A percentile compares a stretch with the other conserved stretches of the same genome.
Conservation (phyloP, 805 yeast species). For the Wickerhamomyces chaumierensis region DNA sequence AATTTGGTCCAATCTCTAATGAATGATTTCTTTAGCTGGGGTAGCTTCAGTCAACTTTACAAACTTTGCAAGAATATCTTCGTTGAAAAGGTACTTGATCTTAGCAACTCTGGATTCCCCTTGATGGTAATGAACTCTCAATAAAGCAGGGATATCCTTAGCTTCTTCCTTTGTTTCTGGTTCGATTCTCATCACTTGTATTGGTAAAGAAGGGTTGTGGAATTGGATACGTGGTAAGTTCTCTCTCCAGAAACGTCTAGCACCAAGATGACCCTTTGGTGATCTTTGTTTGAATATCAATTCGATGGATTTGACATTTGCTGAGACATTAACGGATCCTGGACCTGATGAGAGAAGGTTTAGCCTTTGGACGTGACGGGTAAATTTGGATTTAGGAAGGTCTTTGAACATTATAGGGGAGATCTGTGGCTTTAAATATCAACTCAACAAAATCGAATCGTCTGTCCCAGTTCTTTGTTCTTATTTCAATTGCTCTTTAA, state of each 20-base stretch:
- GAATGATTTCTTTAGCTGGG: no score
- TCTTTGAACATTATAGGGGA: no score
- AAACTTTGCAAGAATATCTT: conserved; percentile 46
- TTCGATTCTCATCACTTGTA: conserved; percentile 47
- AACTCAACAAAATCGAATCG: no score
- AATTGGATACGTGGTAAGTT: conserved; percentile 69
- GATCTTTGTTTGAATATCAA: conserved; percentile 38
- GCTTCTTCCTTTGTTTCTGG: conserved; percentile 29
- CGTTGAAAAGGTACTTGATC: conserved; percentile 37
- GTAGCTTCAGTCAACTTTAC: conserved; percentile 39
- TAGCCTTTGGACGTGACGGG: conserved; percentile 38
- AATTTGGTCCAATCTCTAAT: no score
- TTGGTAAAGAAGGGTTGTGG: conserved; percentile 65
- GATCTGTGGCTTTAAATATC: no score
- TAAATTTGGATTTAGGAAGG: conserved; percentile 30
- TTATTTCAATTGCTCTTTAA: no score
- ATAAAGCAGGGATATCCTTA: conserved; percentile 29
- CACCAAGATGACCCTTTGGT: conserved; percentile 50
- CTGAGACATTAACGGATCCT: conserved; percentile 27
- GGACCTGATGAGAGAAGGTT: conserved; percentile 40
- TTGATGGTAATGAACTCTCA: conserved; percentile 28
- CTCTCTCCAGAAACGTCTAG: conserved; percentile 64
- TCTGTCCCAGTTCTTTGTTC: no score
- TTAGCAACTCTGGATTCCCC: conserved; percentile 34
- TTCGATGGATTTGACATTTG: conserved; percentile 32